Base-by-base conservation (phyloP, 2,329 filamentous ascomycete genomes). In the Verticillium dahliae region DNA sequence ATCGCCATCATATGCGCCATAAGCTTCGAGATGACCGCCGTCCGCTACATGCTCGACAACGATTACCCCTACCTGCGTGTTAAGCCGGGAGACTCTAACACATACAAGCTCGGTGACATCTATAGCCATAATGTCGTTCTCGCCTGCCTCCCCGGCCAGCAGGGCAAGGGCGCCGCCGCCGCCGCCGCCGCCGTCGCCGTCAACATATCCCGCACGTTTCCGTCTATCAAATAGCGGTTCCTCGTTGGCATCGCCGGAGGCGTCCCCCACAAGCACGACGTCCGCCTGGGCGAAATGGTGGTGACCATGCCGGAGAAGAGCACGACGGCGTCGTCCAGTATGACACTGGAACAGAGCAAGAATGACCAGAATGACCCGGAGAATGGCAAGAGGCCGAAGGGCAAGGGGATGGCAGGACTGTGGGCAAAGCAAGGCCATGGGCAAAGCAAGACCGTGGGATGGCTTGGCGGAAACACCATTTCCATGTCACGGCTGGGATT, bases 121-220 rank as follows among this genome's bases (percentile, higher is more conserved):
- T 62, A 61, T 14, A 65, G 69, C 38, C 68, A 72, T 22, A 65
- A 69, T n/a, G 60, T 70, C 34, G 68, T 70, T 3, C 62, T 73
- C 13, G 69, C 71, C 0, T 27, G 10, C 22, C n/a, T 27, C 4
- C 34, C 34, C 10, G 34, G 34, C 10, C 34, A 37, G 34, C 34
- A 37, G 34, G 50, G 22, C 27, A 13, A 55, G 31, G 50, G 22
- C 11, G 50, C 10, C 50, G n/a, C n/a, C n/a, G n/a, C n/a, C n/a
- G n/a, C n/a, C n/a, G 74, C 74, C 9, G 66, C 74, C 14, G 62
- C 61, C 1, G 70, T 76, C 4, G 71, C 71, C 11, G 66, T 63
- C 56, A 67, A 74, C 60, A 72, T 77, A 69, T 60, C 68, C 52
- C 65, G 65, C 35, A 71, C 64, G 37, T 77, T 77, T 58, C 68